These are phyloP conservation scores for Globisporangium carolinianum DNA, from an alignment of 352 stramenopile species.

Conservation along the genomic window DNA sequence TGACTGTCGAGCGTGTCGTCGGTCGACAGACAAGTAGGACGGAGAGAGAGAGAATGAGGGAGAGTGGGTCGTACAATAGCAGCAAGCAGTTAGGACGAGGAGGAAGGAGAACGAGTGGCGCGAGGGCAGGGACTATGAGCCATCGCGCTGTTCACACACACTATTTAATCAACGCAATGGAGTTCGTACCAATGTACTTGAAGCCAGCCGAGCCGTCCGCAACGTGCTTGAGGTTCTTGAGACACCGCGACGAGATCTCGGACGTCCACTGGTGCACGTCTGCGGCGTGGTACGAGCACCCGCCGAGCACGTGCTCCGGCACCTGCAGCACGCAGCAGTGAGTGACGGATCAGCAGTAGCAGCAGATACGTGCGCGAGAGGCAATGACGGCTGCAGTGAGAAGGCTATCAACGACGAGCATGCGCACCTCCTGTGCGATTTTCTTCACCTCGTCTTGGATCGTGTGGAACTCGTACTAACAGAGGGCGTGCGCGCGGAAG, in stretches of 20 bases:
- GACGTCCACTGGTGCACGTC: slow-evolving; percentile 78
- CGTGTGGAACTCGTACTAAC: slow-evolving; percentile 74
- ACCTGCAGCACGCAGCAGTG: slow-evolving; percentile 27
- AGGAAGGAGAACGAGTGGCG: not conserved
- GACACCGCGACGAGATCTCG: slow-evolving; percentile 68
- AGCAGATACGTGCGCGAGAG: not conserved
- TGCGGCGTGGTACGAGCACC: slow-evolving; percentile 66
- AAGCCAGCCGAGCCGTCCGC: slow-evolving; percentile 81
- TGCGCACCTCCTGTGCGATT: slow-evolving; percentile 62
- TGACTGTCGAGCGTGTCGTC: slow-evolving; percentile 33
- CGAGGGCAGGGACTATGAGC: not conserved
- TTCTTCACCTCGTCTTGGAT: slow-evolving; percentile 88
- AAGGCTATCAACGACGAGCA: no score
- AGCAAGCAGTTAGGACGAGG: not conserved
- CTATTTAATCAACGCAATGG: slow-evolving; percentile 6
- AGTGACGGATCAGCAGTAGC: not conserved
- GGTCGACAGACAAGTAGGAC: not conserved
- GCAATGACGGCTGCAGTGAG: not conserved
- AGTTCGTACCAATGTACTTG: slow-evolving; percentile 78
- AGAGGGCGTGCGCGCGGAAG: not conserved
- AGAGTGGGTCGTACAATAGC: not conserved
- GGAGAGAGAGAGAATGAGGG: not conserved
- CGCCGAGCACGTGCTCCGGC: slow-evolving; percentile 57
- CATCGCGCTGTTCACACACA: not conserved
- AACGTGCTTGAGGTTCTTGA: slow-evolving; percentile 81